Conservation (phyloP, 768 basidiomycete species). For the Antrodiella citrinella region DNA sequence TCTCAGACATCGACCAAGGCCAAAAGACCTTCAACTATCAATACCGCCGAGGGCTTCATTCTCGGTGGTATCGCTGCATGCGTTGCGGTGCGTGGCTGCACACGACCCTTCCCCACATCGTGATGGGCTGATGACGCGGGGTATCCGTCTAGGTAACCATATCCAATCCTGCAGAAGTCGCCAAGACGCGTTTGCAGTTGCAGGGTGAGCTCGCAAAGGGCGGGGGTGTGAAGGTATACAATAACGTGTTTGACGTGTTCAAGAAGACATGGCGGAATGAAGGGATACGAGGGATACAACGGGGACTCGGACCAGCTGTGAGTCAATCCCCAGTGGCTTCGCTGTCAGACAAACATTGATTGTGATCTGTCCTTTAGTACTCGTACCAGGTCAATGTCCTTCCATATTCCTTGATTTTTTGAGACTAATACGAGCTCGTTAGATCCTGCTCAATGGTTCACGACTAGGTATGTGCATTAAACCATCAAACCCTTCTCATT, state of each 20-base stretch:
- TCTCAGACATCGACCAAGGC: background rate
- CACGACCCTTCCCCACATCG: background rate
- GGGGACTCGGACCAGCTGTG: slow-evolving; percentile 87
- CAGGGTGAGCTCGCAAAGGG: slow-evolving; percentile 88
- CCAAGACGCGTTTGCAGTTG: slow-evolving; percentile 92
- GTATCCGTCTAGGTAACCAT: slow-evolving; percentile 53
- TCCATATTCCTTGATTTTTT: no score
- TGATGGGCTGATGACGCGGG: background rate
- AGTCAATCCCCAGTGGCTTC: slow-evolving; percentile 23
- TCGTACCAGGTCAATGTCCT: slow-evolving; percentile 73
- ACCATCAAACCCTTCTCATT: slow-evolving; percentile 1
- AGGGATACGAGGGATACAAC: slow-evolving; percentile 85
- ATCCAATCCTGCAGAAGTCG: slow-evolving; percentile 76
- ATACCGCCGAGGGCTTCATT: slow-evolving; percentile 73
- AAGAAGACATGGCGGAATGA: slow-evolving; percentile 85
- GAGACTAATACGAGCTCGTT: no score
- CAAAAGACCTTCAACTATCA: slow-evolving; percentile 22
- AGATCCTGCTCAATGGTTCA: slow-evolving; percentile 91
- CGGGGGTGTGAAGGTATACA: slow-evolving; percentile 72
- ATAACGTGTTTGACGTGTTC: slow-evolving; percentile 74
- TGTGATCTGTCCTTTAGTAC: slow-evolving; percentile 47
- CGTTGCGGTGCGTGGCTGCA: slow-evolving; percentile 60
- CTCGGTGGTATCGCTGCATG: slow-evolving; percentile 90
- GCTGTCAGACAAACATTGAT: background rate
- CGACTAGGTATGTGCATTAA: slow-evolving; percentile 54